These are phyloP conservation scores for Oryza brachyantha DNA, from an alignment of 176 grass and related monocot species.

Conservation along the genomic window DNA sequence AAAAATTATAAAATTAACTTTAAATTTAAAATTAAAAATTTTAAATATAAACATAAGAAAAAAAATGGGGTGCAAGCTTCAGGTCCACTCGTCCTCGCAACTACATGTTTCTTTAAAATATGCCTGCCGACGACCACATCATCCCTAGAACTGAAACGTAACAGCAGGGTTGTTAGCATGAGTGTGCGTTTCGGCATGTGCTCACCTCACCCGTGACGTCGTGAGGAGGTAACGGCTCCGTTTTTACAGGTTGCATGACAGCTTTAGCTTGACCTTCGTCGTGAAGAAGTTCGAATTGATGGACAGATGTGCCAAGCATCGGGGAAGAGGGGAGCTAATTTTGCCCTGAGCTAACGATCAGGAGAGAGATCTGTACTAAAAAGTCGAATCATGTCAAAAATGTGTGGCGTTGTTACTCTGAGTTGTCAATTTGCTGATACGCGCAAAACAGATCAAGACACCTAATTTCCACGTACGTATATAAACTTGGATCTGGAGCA, in stretches of 20 bases:
- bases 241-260: neutral
- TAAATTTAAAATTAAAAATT: no score
- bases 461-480: neutral
- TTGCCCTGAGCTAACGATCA: neutral
- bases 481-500: neutral
- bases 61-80: neutral
- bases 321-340: neutral
- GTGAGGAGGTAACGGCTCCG: neutral
- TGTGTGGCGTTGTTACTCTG: neutral
- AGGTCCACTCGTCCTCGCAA: neutral
- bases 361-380: neutral
- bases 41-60: no score
- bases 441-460: neutral
- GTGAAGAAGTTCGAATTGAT: neutral
- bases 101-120: no score
- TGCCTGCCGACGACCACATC: neutral
- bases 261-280: neutral
- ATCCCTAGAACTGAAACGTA: neutral
- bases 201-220: neutral
- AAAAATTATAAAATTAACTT: no score
- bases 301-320: neutral
- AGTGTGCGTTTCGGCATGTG: neutral
- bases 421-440: neutral
- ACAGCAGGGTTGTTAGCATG: neutral
- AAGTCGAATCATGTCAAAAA: neutral